These are phyloP conservation scores for Phytophthora idaei DNA, from an alignment of 352 stramenopile species.

Conservation along the genomic window DNA sequence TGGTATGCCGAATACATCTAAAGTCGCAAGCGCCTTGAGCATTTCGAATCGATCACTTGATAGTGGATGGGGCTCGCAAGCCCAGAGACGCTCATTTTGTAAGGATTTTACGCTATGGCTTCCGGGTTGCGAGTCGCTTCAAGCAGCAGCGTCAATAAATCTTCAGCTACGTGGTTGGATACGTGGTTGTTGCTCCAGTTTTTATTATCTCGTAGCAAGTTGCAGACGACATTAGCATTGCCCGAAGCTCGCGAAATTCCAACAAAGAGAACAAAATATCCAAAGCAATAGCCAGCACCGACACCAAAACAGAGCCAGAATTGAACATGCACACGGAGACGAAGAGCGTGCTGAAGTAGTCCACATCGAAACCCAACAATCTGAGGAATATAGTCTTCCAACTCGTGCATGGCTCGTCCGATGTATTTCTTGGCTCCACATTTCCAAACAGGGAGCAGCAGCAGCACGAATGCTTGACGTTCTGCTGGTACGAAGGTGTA, in stretches of 20 bases:
- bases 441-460: constrained; percentile 16
- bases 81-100: too few relatives aligned
- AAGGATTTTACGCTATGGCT: too few relatives aligned
- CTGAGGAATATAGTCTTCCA: constrained; percentile 13
- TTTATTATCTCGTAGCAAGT: constrained; percentile 1
- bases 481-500: constrained; percentile 1
- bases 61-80: too few relatives aligned
- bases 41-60: too few relatives aligned
- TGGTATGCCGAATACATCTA: too few relatives aligned
- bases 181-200: not conserved
- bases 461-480: constrained; percentile 7
- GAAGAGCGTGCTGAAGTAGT: constrained; percentile 25
- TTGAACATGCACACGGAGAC: constrained; percentile 25
- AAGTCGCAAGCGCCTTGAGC: too few relatives aligned
- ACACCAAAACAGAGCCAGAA: constrained; percentile 7
- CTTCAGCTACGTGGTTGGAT: too few relatives aligned
- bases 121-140: too few relatives aligned
- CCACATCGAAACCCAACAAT: constrained; percentile 12
- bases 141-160: too few relatives aligned
- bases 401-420: not conserved
- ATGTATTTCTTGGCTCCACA: constrained; percentile 6
- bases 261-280: not conserved
- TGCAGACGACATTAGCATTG: constrained; percentile 7
- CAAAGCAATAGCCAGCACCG: not conserved
- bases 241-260: constrained; percentile 14